Conservation (phyloP, 805 yeast genomes). For the Crinitomyces ghanaensis region DNA sequence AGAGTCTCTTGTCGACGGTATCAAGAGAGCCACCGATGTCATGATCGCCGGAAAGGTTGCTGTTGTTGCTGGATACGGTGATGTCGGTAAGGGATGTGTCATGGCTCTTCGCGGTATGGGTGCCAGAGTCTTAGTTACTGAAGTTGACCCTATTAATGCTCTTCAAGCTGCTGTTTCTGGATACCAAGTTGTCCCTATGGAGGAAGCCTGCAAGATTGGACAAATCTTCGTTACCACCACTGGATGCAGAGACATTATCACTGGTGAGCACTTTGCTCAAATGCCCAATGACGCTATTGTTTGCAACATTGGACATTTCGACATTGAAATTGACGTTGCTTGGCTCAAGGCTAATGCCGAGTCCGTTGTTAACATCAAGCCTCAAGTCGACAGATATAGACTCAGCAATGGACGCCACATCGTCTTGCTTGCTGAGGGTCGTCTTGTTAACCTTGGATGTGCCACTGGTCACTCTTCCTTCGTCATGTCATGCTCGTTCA, state of each 20-base stretch:
- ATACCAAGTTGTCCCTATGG: slow-evolving; percentile 92
- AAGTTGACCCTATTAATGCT: slow-evolving; percentile 97
- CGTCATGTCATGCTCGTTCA: slow-evolving; percentile 99
- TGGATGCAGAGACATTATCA: slow-evolving; percentile 97
- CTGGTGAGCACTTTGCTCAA: slow-evolving; percentile 68
- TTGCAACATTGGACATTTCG: slow-evolving; percentile 99
- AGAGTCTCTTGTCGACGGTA: slow-evolving; percentile 97
- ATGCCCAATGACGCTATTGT: slow-evolving; percentile 99
- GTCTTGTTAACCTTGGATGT: slow-evolving; percentile 98
- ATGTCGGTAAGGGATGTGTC: slow-evolving; percentile 99
- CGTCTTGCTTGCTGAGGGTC: slow-evolving; percentile 96
- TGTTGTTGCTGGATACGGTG: slow-evolving; percentile 99
- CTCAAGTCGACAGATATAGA: slow-evolving; percentile 97
- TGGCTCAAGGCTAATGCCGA: slow-evolving; percentile 93
- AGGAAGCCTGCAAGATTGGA: slow-evolving; percentile 83
- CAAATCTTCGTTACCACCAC: slow-evolving; percentile 99
- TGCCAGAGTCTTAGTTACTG: slow-evolving; percentile 95
- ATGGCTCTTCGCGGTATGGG: slow-evolving; percentile 98
- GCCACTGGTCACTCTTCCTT: slow-evolving; percentile 99
- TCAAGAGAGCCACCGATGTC: slow-evolving; percentile 99
- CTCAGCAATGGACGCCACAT: slow-evolving; percentile 83
- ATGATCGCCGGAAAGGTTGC: slow-evolving; percentile 99
- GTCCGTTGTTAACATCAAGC: slow-evolving; percentile 93
- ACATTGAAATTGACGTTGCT: slow-evolving; percentile 98
- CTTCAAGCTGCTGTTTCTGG: slow-evolving; percentile 99